Percentiles rank a stretch among this genome's conserved stretches.
Evolutionary conservation across 192 early-diverging fungal genomes (phyloP).

Genomic region (Cetraspora pellucida): DNA sequence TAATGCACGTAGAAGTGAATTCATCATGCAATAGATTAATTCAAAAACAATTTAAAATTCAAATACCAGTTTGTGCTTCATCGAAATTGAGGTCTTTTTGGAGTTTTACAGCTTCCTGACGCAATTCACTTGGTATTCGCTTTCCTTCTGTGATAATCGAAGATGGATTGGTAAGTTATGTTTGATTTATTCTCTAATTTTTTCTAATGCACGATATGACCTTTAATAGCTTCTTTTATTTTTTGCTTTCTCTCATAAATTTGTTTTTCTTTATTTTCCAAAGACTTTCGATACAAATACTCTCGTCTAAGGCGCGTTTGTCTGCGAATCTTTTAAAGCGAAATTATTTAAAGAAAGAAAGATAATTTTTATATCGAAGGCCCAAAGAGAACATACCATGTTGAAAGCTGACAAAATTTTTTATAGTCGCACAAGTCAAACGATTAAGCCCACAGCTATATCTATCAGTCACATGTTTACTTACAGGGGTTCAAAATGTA

Average conservation of each 20-base stretch:
- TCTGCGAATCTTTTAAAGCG: conserved; percentile 67
- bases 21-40: not conserved
- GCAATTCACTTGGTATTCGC: conserved; percentile 83
- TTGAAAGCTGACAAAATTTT: too few relatives aligned
- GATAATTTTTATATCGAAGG: too few relatives aligned
- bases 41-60: not conserved
- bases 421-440: too few relatives aligned
- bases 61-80: conserved; percentile 77
- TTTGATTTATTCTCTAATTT: not conserved
- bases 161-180: too few relatives aligned
- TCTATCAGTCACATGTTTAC: too few relatives aligned
- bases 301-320: conserved; percentile 88
- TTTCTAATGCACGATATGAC: conserved; percentile 38
- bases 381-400: too few relatives aligned
- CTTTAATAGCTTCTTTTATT: conserved; percentile 87
- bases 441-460: too few relatives aligned
- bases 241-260: conserved; percentile 94
- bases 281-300: conserved; percentile 95
- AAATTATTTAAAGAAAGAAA: too few relatives aligned
- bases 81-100: conserved; percentile 85
- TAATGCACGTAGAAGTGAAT: not conserved
- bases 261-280: conserved; percentile 89
- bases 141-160: conserved; percentile 70
- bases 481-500: too few relatives aligned
- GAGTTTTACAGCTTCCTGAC: conserved; percentile 72